phyloP scores from a whole-genome alignment of 441 rosid species.

The Corymbia calophylla region DNA sequence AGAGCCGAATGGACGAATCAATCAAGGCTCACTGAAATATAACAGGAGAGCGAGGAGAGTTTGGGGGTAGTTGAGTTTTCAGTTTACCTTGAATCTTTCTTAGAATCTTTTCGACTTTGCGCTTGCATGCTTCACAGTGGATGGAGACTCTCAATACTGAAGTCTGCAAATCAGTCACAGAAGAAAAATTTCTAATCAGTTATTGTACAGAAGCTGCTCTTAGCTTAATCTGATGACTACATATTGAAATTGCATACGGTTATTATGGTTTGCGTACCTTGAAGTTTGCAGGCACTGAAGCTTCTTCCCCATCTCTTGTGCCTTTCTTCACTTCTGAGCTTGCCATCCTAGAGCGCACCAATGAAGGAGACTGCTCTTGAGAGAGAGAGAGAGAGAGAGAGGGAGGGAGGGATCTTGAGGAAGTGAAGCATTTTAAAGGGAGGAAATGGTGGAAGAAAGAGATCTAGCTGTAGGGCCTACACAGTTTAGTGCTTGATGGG shows the following conservation, averaged over 20 bases:
- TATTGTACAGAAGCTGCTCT: neutral
- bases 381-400: neutral
- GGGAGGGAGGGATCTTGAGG: neutral
- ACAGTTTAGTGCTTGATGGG: neutral
- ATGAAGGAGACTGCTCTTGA: neutral
- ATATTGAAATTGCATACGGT: neutral
- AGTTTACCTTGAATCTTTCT: neutral
- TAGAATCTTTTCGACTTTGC: slow-evolving; percentile 6
- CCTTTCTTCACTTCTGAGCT: neutral
- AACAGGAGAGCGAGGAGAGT: neutral
- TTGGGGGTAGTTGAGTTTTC: neutral
- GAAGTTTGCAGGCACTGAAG: neutral
- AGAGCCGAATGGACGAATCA: neutral
- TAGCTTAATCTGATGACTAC: neutral
- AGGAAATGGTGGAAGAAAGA: neutral
- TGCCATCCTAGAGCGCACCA: neutral
- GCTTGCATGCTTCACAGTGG: slow-evolving; percentile 15
- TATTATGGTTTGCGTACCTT: neutral
- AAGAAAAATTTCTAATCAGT: neutral
- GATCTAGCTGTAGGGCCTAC: neutral
- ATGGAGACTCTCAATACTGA: slow-evolving; percentile 6
- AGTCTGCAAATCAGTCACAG: neutral
- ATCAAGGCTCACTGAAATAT: neutral
- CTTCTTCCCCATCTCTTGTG: neutral
- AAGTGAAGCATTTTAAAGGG: neutral